A percentile compares a stretch with the other conserved stretches of the same genome.
Conservation (phyloP, 1,139 yeast genomes). For the Yamadazyma membranifaciens region DNA sequence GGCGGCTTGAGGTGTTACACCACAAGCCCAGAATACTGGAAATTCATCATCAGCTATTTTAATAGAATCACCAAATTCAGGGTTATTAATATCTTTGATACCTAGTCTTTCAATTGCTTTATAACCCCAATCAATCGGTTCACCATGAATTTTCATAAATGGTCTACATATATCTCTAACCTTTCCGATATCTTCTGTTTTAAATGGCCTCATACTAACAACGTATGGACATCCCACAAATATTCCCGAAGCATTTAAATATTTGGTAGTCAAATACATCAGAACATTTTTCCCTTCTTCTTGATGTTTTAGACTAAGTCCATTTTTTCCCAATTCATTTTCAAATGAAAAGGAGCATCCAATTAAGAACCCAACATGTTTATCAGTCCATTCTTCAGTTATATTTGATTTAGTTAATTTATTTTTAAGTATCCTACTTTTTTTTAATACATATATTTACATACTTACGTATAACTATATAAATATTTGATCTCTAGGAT, state of each 20-base stretch:
- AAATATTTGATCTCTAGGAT: no score
- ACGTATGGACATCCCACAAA: constrained; percentile 28
- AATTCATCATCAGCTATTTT: constrained; percentile 23
- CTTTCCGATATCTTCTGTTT: constrained; percentile 18
- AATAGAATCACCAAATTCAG: constrained; percentile 11
- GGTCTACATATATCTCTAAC: constrained; percentile 25
- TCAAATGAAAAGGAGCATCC: constrained; percentile 39
- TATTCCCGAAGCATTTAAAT: constrained; percentile 28
- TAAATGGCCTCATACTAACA: constrained; percentile 38
- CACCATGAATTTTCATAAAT: constrained; percentile 30
- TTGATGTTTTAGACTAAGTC: constrained; percentile 22
- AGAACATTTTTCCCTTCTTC: constrained; percentile 9
- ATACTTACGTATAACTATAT: no score
- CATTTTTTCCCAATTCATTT: constrained; percentile 21
- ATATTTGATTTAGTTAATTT: constrained; percentile 19
- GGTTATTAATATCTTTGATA: constrained; percentile 14
- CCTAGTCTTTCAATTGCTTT: constrained; percentile 25
- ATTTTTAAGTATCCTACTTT: no score
- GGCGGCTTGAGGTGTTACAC: constrained; percentile 36
- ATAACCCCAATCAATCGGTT: constrained; percentile 36
- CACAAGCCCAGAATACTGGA: constrained; percentile 41
- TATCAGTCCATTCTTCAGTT: constrained; percentile 23
- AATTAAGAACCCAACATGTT: constrained; percentile 31
- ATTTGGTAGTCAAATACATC: constrained; percentile 20
- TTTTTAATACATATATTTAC: no score